Base-by-base conservation (phyloP, 208 protist species). In the Wallacemonas sp. region DNA sequence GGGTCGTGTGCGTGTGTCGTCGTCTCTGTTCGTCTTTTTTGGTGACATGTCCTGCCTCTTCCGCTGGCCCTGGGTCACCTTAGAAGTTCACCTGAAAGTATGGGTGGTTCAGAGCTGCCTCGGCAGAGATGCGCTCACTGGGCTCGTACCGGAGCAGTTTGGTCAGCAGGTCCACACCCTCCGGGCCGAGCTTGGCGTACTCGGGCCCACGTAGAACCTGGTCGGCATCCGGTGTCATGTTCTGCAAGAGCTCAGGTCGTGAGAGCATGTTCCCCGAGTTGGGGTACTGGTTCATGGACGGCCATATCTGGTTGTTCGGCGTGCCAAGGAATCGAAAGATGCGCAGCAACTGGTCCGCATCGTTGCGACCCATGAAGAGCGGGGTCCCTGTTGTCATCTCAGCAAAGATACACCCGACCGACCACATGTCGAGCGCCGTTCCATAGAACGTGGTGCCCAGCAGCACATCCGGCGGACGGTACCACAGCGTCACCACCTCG, bases 251-350 rank as follows among this genome's bases (percentile, higher is more conserved):
- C 68, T 91, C 78, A 3, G 75, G 69, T 58, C 87, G 78, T 17
- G 78, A 85, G 29, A 94, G 73, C 79, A 89, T 91, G 70, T 88
- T 79, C 48, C 68, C 74, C 26, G 85, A 91, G 67, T 94, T 92
- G 1, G 87, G 84, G 63, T 94, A 94, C 46, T 70, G 66, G 68
- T 91, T 81, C 70, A 91, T 83, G 33, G 80, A 89, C 1, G 95
- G 96, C 98, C 98, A 99, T 13, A 81, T 68, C 24, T 91, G 71
- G 42, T 92, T 92, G 65, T 81, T 98, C 21, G 97, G 96, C 9
- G 94, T 98, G 66, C 96, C 94, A 6, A 98, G 74, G 55, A 92
- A 94, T 60, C 78, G 74, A 70, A 99, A 98, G 68, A 99, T 99
- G 44, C 85, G 82, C 68, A 97, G 81, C 15, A 99, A 81, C 80